Conservation (phyloP, 2,329 filamentous ascomycete species). For the Colletotrichum horii region DNA sequence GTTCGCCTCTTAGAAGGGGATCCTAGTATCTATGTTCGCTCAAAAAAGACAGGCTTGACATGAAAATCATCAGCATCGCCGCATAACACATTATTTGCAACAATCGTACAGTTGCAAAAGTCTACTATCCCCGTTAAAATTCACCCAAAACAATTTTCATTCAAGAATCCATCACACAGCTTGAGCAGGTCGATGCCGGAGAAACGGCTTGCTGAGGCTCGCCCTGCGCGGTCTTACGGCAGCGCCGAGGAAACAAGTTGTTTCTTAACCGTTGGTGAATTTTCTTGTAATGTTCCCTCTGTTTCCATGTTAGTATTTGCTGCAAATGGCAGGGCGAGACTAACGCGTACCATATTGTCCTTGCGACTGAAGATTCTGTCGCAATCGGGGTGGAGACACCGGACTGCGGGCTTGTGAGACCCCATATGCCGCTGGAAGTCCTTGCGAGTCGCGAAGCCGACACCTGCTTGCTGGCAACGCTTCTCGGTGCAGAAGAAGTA, state of each 20-base stretch:
- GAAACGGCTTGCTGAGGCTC: background rate
- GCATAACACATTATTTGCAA: background rate
- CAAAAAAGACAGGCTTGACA: background rate
- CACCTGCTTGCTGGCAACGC: constrained; percentile 5
- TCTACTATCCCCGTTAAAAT: background rate
- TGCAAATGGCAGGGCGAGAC: background rate
- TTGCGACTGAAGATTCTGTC: constrained; percentile 15
- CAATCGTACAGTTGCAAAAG: background rate
- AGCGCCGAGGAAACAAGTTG: background rate
- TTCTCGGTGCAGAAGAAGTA: constrained; percentile 19
- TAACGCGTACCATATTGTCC: constrained; percentile 10
- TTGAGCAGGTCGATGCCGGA: background rate
- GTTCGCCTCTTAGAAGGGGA: background rate
- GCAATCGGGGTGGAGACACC: constrained; percentile 8
- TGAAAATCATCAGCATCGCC: background rate
- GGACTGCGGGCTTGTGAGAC: constrained; percentile 12
- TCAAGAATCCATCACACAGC: background rate
- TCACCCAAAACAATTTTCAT: background rate
- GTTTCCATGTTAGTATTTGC: background rate
- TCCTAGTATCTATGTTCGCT: background rate
- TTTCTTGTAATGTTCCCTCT: constrained; percentile 18
- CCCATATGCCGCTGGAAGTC: constrained; percentile 17
- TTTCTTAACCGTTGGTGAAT: constrained; percentile 11
- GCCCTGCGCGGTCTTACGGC: background rate
- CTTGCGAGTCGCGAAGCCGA: constrained; percentile 13